Evolutionary conservation across 768 basidiomycete species (phyloP).

Genomic region (Agrocybe praecox): DNA sequence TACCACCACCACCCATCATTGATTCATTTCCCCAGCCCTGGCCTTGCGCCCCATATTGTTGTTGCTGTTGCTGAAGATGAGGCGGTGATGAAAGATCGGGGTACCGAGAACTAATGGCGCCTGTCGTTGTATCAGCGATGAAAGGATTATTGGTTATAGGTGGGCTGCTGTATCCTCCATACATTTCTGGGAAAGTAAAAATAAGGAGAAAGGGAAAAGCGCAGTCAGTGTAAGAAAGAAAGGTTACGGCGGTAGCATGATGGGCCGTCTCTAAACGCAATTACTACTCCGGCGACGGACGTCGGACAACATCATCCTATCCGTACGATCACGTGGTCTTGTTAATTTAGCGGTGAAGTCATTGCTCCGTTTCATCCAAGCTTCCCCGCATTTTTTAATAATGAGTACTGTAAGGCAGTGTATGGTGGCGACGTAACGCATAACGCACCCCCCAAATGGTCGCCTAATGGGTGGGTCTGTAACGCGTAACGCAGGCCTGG

Average conservation of each 20-base stretch:
- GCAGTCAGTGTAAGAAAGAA: slow-evolving; percentile 1
- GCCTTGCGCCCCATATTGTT: slow-evolving; percentile 13
- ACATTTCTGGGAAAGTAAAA: slow-evolving; percentile 32
- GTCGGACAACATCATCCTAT: background rate
- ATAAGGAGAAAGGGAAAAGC: background rate
- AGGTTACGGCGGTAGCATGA: background rate
- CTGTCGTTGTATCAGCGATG: slow-evolving; percentile 44
- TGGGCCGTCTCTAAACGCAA: background rate
- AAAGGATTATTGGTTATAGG: slow-evolving; percentile 72
- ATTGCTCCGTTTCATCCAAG: no score
- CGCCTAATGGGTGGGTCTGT: background rate
- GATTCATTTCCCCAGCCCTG: slow-evolving; percentile 16
- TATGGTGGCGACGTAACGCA: slow-evolving; percentile 5
- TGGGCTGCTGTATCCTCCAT: slow-evolving; percentile 43
- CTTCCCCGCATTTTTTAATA: no score
- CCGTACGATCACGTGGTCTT: background rate
- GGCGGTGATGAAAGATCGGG: slow-evolving; percentile 56
- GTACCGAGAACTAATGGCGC: slow-evolving; percentile 52
- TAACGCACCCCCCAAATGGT: slow-evolving; percentile 1
- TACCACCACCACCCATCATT: slow-evolving; percentile 7
- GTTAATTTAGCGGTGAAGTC: background rate
- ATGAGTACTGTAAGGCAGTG: background rate
- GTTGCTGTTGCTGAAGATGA: slow-evolving; percentile 26
- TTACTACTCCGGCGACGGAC: background rate
- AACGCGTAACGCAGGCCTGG: background rate